Evolutionary conservation across 2,329 filamentous ascomycete genomes (phyloP), one percentile per base, ranked within the genome.

Genomic region (Stemphylium beticola): DNA sequence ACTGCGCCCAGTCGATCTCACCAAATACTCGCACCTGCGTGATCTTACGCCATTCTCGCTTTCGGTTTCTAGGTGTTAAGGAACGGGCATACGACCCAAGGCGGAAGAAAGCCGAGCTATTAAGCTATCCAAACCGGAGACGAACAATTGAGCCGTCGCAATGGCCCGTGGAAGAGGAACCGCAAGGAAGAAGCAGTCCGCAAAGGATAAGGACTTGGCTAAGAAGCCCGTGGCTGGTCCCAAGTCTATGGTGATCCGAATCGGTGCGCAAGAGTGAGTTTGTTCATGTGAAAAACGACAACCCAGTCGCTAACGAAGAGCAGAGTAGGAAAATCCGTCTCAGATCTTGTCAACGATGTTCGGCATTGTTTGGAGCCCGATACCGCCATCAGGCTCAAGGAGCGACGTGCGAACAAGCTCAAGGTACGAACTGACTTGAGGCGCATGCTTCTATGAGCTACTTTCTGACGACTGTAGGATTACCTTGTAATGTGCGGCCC

Each of bases 221-320:
- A 86, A 87, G 75, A 86, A 87, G 76, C 84, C 87, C 20, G 82
- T 80, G 55, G 81, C 84, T 48, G 86, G 87, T 46, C 95, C 95
- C 31, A 97, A 97, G 83, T 96, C 90, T 74, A 97, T 99, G 93
- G 93, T 99, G 54, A 96, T 99, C 76, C 91, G 95, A 65, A 93
- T 97, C 69, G 95, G 95, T 67, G 93, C 93, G 66, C 90, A 92
- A 68, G 91, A 97, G 73, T 53, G 17, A 39, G 50, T 48, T 4
- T 8, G 3, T 0, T 36, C 17, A 4, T 2, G 3, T 22, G 31
- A 6, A 32, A 36, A 12, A 18, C 5, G 15, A 36, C 15, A 14
- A 33, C 14, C 15, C 17, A 12, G 4, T 26, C 26, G 33, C 17
- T 53, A 34, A 53, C 45, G 2, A 32, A 11, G 0, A 26, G 3